Conservation (phyloP, 352 stramenopile genomes). For the Phytophthora fragariaefolia region DNA sequence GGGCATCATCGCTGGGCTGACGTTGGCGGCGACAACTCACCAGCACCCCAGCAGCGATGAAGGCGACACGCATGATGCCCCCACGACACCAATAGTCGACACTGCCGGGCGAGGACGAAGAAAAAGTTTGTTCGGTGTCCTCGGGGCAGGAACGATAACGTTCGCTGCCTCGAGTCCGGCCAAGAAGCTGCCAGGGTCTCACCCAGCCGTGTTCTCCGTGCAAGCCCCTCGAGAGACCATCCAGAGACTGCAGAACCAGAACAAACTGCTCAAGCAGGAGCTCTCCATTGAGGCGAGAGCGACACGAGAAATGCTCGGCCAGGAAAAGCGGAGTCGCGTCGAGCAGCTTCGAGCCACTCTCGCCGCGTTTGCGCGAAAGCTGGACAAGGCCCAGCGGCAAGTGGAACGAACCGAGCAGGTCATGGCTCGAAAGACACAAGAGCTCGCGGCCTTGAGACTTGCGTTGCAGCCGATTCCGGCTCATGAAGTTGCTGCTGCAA, state of each 20-base stretch:
- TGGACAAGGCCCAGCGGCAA: conserved; percentile 48
- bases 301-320: conserved; percentile 52
- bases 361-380: conserved; percentile 56
- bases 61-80: conserved; percentile 15
- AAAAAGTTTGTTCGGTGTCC: conserved; percentile 18
- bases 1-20: conserved; percentile 62
- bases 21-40: conserved; percentile 47
- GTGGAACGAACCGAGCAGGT: conserved; percentile 57
- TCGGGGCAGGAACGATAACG: conserved; percentile 7
- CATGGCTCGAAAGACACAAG: conserved; percentile 50
- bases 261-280: conserved; percentile 80
- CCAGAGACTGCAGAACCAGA: conserved; percentile 72
- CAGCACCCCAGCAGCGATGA: conserved; percentile 42
- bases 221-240: conserved; percentile 77
- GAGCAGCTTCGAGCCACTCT: conserved; percentile 61
- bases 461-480: conserved; percentile 34
- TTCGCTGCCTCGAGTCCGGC: conserved; percentile 38
- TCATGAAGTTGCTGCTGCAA: conserved; percentile 19
- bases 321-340: conserved; percentile 65
- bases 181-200: conserved; percentile 24
- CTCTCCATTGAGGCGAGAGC: conserved; percentile 74
- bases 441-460: conserved; percentile 49
- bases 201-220: conserved; percentile 54
- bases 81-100: conserved; percentile 6
- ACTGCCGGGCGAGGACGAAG: conserved; percentile 8